phyloP scores from a whole-genome alignment of 306 rosid species.

The Prunus armeniaca region DNA sequence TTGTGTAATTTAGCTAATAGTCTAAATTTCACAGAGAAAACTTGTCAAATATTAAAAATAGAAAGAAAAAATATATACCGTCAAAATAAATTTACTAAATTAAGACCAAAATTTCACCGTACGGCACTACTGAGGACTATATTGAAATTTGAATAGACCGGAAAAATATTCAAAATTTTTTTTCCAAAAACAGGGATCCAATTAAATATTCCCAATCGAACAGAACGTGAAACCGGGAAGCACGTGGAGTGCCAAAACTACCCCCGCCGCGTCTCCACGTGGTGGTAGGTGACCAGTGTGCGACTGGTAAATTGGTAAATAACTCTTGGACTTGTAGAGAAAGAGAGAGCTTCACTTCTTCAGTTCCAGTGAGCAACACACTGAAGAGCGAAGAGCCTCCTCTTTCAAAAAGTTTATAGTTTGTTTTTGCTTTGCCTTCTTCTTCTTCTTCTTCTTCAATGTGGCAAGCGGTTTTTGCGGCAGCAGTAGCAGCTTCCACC shows the following conservation, averaged over 20 bases:
- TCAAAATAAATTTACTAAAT: too few species aligned
- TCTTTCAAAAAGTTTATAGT: not conserved
- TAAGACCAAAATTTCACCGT: not conserved
- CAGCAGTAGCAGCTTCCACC: constrained; percentile 71
- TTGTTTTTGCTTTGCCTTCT: not conserved
- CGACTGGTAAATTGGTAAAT: not conserved
- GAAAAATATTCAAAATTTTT: not conserved
- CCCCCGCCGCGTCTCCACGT: not conserved
- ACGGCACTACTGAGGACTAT: not conserved
- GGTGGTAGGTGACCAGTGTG: not conserved
- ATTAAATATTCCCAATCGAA: not conserved
- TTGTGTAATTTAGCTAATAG: too few species aligned
- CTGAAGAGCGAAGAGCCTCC: not conserved
- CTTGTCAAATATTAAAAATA: too few species aligned
- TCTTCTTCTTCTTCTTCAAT: constrained; percentile 16
- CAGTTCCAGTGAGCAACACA: not conserved
- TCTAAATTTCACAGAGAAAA: too few species aligned
- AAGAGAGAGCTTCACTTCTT: not conserved
- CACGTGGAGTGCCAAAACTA: constrained; percentile 22
- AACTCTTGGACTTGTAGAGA: not conserved
- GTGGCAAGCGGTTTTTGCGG: constrained; percentile 63
- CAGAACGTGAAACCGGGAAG: constrained; percentile 42
- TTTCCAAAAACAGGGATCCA: not conserved
- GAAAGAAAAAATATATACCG: too few species aligned
- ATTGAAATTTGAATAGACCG: not conserved